Evolutionary conservation across 768 basidiomycete genomes (phyloP), one percentile per base, ranked within the genome.

Genomic region (Strobilomyces confusus): DNA sequence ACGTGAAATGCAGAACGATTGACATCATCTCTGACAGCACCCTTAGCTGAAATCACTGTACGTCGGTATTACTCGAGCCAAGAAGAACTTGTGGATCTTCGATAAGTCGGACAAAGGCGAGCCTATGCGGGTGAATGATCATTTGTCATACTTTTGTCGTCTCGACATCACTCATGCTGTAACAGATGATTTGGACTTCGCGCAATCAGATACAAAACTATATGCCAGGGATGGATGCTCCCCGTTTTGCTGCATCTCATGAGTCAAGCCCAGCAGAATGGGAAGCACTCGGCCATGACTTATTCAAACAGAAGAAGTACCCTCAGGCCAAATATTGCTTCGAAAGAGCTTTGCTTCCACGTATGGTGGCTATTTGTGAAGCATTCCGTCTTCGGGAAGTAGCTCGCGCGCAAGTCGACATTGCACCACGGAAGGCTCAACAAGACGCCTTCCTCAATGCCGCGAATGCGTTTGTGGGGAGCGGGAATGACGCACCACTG

Each of bases 21-120:
- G 23, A 12, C 25, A 33, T 3, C 23, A 8, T 40, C 45, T 38
- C 11, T 54, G 32, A 67, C 17, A 3, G 20, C 8, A 7, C 15
- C 37, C 2, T 26, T 23, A 87, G 85, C 71, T 89, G 23, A 88
- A 89, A 58, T 76, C 73, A 38, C 67, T 89, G 0, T 89, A 89
- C 52, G 86, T 89, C 4, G 87, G 84, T 0, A 77, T 87, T 17
- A 89, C 87, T 0, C 68, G 87, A 40, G 85, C 86, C 1, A 75
- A 82, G 38, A 83, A 82, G 50, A 84, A 86, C 48, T 61, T 89
- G 8, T 86, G 87, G 84, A 80, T 89, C 22, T 79, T 79, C 1
- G 87, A 89, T 62, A 75, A 72, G 32, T 86, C 85, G 0, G 66
- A 72, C 1, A 80, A 77, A 52, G 72, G 77, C 19, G 76, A 80